Percentiles rank a stretch among this genome's conserved stretches.
phyloP scores from a whole-genome alignment of 495 filamentous ascomycete genomes.

The Penicillium verhagenii region DNA sequence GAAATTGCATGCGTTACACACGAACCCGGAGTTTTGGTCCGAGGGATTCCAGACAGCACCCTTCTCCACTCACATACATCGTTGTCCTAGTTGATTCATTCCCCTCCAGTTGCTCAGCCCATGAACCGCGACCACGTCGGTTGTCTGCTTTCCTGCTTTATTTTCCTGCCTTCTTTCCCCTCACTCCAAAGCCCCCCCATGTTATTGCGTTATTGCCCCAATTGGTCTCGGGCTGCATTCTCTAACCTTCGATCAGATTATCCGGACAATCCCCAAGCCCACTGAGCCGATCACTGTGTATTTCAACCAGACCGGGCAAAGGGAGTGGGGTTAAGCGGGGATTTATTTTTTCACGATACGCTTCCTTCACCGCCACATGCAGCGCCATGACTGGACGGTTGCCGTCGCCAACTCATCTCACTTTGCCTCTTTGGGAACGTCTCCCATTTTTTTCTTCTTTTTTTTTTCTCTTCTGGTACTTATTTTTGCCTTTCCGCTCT shows the following conservation, averaged over 20 bases:
- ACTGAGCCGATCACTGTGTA: not conserved
- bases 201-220: not conserved
- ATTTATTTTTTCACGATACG: conserved; percentile 21
- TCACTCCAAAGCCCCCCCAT: not conserved
- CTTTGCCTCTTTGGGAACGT: conserved; percentile 24
- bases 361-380: conserved; percentile 46
- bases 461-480: not conserved
- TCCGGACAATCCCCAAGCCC: not conserved
- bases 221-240: not conserved
- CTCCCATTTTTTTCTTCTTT: not conserved
- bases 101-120: conserved; percentile 3
- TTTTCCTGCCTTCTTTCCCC: not conserved
- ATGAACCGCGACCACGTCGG: conserved; percentile 5
- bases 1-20: conserved; percentile 23
- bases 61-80: conserved; percentile 1
- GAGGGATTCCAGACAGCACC: conserved; percentile 8
- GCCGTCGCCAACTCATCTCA: conserved; percentile 28
- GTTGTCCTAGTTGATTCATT: not conserved
- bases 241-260: not conserved
- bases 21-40: conserved; percentile 15
- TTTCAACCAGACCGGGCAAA: not conserved
- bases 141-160: not conserved
- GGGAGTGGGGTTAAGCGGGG: conserved; percentile 43
- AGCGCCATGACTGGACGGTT: conserved; percentile 27
- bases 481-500: not conserved